phyloP scores from a whole-genome alignment of 345 rosid species.

The Hibiscus syriacus region DNA sequence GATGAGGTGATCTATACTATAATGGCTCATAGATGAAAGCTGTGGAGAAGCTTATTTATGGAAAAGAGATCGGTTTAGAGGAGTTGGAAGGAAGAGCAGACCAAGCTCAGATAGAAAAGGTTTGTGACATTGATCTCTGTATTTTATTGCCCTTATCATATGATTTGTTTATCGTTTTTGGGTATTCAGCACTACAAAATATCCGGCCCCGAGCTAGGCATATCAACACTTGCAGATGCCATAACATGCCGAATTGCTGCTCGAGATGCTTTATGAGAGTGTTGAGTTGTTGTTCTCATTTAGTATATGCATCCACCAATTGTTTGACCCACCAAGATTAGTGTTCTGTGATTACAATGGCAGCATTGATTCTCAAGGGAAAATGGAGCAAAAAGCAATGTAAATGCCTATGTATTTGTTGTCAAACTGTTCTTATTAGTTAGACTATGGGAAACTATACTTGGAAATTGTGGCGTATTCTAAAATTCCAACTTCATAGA shows the following conservation, averaged over 20 bases:
- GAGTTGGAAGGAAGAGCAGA: conserved; percentile 61
- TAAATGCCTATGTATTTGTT: no score
- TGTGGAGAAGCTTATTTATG: conserved; percentile 47
- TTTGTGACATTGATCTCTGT: conserved; percentile 10
- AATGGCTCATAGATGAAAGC: conserved; percentile 48
- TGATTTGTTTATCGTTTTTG: background rate
- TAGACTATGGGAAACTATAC: background rate
- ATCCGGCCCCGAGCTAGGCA: conserved; percentile 50
- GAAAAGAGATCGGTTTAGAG: conserved; percentile 62
- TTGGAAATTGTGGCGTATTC: background rate
- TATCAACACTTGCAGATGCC: conserved; percentile 74
- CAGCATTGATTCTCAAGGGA: no score
- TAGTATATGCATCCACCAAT: no score
- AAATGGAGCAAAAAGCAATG: no score
- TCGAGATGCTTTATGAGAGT: conserved; percentile 66
- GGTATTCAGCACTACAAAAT: conserved; percentile 75
- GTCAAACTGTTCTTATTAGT: no score
- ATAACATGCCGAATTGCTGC: conserved; percentile 80
- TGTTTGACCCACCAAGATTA: no score
- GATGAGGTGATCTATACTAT: no score
- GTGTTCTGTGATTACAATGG: no score
- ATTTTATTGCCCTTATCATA: background rate
- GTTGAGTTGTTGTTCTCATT: no score
- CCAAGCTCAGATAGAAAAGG: conserved; percentile 73
- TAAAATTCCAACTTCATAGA: background rate